Conservation (phyloP, 2,329 filamentous ascomycete genomes). For the Aspergillus sp. region DNA sequence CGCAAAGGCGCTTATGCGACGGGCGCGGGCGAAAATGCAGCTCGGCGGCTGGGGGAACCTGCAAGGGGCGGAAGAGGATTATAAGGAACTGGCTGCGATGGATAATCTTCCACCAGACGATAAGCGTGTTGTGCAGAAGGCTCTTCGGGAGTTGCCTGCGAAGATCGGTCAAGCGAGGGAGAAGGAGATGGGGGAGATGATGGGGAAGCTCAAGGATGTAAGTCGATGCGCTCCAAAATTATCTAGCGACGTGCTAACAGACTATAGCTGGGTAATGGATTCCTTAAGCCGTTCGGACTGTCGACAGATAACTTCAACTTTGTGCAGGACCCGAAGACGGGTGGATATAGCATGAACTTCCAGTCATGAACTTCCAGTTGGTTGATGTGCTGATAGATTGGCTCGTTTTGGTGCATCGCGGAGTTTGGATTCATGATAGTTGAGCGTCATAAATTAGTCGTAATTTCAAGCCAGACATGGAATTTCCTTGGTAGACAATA, state of each 20-base stretch:
- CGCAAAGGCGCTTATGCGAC: conserved; percentile 77
- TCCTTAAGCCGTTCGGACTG: conserved; percentile 89
- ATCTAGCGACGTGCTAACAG: conserved; percentile 6
- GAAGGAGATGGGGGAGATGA: conserved; percentile 91
- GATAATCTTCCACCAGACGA: conserved; percentile 67
- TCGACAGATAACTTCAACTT: conserved; percentile 95
- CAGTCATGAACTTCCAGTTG: conserved; percentile 30
- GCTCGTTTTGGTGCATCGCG: neutral
- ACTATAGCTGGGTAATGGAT: conserved; percentile 75
- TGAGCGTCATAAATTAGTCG: neutral
- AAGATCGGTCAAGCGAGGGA: conserved; percentile 77
- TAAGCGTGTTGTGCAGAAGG: conserved; percentile 64
- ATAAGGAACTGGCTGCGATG: conserved; percentile 64
- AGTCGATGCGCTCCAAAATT: conserved; percentile 32
- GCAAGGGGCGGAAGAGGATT: conserved; percentile 77
- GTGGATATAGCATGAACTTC: conserved; percentile 95
- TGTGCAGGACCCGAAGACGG: conserved; percentile 82
- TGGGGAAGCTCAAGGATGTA: conserved; percentile 87
- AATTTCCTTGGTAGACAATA: neutral
- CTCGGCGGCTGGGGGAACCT: conserved; percentile 77
- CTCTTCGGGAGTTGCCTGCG: conserved; percentile 66
- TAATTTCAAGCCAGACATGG: neutral
- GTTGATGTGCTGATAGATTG: neutral
- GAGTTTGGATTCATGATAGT: neutral
- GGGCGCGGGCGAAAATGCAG: conserved; percentile 71